Percentiles rank a stretch among this genome's conserved stretches.
Evolutionary conservation across 352 stramenopile genomes (phyloP).

Genomic region (Phytophthora sp.): DNA sequence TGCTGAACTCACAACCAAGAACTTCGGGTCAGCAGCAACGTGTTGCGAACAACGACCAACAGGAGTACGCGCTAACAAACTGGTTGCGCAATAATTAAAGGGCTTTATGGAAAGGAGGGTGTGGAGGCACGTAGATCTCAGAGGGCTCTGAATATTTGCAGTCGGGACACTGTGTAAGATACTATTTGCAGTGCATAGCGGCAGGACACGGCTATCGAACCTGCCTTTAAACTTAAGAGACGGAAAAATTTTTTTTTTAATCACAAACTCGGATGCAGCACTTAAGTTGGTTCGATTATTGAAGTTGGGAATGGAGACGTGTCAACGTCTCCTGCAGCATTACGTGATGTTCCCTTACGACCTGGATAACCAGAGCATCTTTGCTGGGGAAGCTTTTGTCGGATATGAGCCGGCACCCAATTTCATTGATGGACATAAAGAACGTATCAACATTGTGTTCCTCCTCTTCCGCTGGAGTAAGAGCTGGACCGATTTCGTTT

Average conservation of each 20-base stretch:
- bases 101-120: too few relatives aligned
- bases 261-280: background rate
- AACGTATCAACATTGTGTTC: background rate
- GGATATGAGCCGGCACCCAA: conserved; percentile 35
- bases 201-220: conserved; percentile 15
- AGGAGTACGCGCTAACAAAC: conserved; percentile 67
- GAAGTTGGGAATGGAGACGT: conserved; percentile 20
- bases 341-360: conserved; percentile 39
- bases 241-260: conserved; percentile 20
- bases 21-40: conserved; percentile 38
- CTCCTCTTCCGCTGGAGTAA: background rate
- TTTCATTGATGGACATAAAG: conserved; percentile 42
- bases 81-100: conserved; percentile 67
- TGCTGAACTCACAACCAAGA: conserved; percentile 48
- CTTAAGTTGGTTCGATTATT: background rate
- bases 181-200: conserved; percentile 33
- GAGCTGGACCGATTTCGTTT: background rate
- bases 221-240: conserved; percentile 21
- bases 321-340: conserved; percentile 13
- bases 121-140: conserved; percentile 1
- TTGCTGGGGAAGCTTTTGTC: conserved; percentile 39
- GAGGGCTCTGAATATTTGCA: conserved; percentile 11
- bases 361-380: conserved; percentile 29
- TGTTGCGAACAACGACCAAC: conserved; percentile 39
- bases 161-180: conserved; percentile 33